Percentiles rank a stretch among this genome's conserved stretches.
Conservation (phyloP, 208 protist species). For the Phytomonas francai region DNA sequence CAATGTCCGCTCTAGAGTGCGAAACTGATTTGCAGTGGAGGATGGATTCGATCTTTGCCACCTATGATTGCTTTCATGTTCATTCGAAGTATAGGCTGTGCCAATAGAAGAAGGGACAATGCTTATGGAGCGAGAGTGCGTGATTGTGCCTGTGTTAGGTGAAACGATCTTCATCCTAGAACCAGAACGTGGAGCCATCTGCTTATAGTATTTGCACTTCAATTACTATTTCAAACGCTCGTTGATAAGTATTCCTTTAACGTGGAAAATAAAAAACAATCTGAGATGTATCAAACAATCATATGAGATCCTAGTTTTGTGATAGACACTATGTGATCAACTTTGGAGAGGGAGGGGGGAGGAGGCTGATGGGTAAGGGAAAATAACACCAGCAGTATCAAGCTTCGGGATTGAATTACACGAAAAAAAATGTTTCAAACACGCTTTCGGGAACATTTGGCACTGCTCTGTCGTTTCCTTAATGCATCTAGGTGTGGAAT, state of each 20-base stretch:
- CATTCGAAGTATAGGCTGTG: background rate
- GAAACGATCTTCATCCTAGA: slow-evolving; percentile 35
- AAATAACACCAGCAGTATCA: slow-evolving; percentile 1
- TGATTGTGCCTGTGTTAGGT: slow-evolving; percentile 35
- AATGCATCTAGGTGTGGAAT: slow-evolving; percentile 18
- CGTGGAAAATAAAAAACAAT: background rate
- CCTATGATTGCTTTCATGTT: background rate
- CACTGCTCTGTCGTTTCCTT: background rate
- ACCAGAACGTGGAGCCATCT: slow-evolving; percentile 26
- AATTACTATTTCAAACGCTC: slow-evolving; percentile 1
- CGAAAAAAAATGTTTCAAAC: slow-evolving; percentile 3
- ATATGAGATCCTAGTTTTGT: background rate
- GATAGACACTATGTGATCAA: background rate
- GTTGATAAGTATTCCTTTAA: background rate
- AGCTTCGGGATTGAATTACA: background rate
- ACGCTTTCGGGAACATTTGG: background rate
- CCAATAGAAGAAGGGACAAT: slow-evolving; percentile 12
- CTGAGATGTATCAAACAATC: background rate
- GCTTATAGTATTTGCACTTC: background rate
- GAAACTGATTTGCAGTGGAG: background rate
- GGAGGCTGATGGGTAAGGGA: background rate
- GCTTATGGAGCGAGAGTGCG: slow-evolving; percentile 31
- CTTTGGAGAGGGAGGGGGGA: slow-evolving; percentile 4
- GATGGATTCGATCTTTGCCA: background rate
- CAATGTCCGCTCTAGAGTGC: background rate